phyloP scores from a whole-genome alignment of 805 yeast species.

The Candida silvatica region DNA sequence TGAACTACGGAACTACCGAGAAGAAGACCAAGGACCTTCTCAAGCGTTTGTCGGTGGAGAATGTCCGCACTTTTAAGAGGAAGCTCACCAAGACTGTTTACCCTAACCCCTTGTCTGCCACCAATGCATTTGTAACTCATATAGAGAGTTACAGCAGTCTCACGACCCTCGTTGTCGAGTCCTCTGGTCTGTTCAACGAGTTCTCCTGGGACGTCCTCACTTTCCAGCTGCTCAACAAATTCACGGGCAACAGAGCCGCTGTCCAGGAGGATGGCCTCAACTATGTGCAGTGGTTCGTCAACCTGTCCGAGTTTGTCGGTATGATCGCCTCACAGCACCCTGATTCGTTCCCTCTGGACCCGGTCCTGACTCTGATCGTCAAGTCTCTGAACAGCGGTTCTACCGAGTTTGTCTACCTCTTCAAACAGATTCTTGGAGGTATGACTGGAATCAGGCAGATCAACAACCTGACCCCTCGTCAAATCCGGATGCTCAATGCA shows the following conservation, averaged over 20 bases:
- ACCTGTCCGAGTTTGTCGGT: slow-evolving; percentile 73
- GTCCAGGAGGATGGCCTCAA: slow-evolving; percentile 73
- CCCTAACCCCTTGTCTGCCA: slow-evolving; percentile 72
- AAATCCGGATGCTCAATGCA: slow-evolving; percentile 57
- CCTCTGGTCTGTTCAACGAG: slow-evolving; percentile 65
- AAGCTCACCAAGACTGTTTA: slow-evolving; percentile 63
- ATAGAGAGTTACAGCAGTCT: slow-evolving; percentile 90
- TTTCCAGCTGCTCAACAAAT: slow-evolving; percentile 59
- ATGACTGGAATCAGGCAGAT: slow-evolving; percentile 77
- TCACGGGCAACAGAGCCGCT: slow-evolving; percentile 59
- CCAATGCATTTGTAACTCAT: slow-evolving; percentile 64
- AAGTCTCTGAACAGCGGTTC: slow-evolving; percentile 58
- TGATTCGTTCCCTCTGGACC: slow-evolving; percentile 45
- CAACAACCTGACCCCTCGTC: slow-evolving; percentile 57
- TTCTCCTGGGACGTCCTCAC: slow-evolving; percentile 85
- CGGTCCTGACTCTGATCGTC: slow-evolving; percentile 50
- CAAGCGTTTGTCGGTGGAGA: slow-evolving; percentile 77
- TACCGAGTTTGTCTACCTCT: slow-evolving; percentile 49
- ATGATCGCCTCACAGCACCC: slow-evolving; percentile 51
- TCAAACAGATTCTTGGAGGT: slow-evolving; percentile 55
- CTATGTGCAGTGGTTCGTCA: slow-evolving; percentile 79
- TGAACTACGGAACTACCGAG: slow-evolving; percentile 59
- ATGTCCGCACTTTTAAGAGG: slow-evolving; percentile 64
- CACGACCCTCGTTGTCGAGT: slow-evolving; percentile 65
- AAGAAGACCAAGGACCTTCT: slow-evolving; percentile 70